Conservation (phyloP, 768 basidiomycete species). For the Xerocomus potaroensis region DNA sequence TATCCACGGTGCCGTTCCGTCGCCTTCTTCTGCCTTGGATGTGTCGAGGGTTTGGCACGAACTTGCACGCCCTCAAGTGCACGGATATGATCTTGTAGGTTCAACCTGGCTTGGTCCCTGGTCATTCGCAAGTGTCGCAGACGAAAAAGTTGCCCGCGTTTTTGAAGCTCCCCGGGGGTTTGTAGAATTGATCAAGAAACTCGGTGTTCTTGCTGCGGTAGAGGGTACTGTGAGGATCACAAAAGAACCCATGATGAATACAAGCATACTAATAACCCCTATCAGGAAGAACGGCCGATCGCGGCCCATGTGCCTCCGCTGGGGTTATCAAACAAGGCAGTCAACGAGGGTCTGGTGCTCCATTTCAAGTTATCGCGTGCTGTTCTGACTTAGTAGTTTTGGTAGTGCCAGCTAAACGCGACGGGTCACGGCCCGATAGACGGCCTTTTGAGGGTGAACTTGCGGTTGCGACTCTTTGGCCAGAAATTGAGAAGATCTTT, state of each 20-base stretch:
- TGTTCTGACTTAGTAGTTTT: constrained; percentile 1
- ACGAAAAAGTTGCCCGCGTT: constrained; percentile 92
- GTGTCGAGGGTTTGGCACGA: constrained; percentile 66
- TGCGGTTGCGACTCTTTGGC: constrained; percentile 87
- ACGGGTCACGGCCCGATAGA: constrained; percentile 20
- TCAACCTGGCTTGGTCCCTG: constrained; percentile 71
- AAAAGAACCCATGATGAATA: background rate
- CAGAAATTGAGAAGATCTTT: constrained; percentile 94
- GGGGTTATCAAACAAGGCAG: constrained; percentile 90
- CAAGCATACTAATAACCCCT: constrained; percentile 4
- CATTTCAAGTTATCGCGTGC: background rate
- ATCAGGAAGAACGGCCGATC: constrained; percentile 56
- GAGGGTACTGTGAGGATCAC: constrained; percentile 44
- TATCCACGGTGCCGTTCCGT: constrained; percentile 62
- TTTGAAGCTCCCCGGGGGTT: constrained; percentile 90
- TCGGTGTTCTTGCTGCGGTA: constrained; percentile 44
- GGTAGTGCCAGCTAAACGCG: constrained; percentile 16
- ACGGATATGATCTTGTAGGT: constrained; percentile 90
- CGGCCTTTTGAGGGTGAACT: constrained; percentile 91
- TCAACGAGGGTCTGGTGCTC: constrained; percentile 52
- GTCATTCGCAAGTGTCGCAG: constrained; percentile 86
- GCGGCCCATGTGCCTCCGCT: constrained; percentile 91
- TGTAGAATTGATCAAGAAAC: constrained; percentile 53
- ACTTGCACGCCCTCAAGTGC: constrained; percentile 88
- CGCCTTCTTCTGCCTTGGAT: constrained; percentile 4